phyloP scores from a whole-genome alignment of 163 green algal genomes.

The Smithsoniella earleae region DNA sequence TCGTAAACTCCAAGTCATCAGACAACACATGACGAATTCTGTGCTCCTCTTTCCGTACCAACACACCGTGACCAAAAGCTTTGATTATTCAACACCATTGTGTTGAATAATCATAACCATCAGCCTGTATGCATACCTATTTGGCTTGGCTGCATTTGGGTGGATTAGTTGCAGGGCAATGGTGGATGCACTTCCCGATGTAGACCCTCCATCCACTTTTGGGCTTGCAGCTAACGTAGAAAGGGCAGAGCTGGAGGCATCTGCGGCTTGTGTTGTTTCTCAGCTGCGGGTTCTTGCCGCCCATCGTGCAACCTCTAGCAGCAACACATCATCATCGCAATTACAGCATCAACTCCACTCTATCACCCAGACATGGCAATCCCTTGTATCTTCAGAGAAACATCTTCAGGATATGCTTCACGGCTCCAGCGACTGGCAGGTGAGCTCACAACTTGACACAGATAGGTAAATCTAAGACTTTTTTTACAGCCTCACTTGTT shows the following conservation, averaged over 20 bases:
- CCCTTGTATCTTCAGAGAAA: too few relatives aligned
- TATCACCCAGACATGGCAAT: slow-evolving; percentile 1
- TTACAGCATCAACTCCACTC: slow-evolving; percentile 2
- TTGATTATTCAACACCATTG: slow-evolving; percentile 41
- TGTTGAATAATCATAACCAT: too few relatives aligned
- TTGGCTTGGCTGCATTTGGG: not conserved
- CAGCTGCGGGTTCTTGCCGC: slow-evolving; percentile 35
- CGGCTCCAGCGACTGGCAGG: not conserved
- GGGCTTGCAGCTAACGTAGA: slow-evolving; percentile 66
- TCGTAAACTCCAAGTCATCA: too few relatives aligned
- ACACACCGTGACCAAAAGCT: slow-evolving; percentile 38
- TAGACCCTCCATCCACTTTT: slow-evolving; percentile 55
- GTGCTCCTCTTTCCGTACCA: too few relatives aligned
- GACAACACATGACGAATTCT: too few relatives aligned
- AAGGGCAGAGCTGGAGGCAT: slow-evolving; percentile 38
- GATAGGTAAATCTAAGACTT: not conserved
- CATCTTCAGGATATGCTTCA: slow-evolving; percentile 7
- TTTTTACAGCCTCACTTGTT: not conserved
- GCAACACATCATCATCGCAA: not conserved
- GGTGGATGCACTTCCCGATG: slow-evolving; percentile 44
- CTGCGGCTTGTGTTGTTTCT: slow-evolving; percentile 34
- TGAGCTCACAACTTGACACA: not conserved
- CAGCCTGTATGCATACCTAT: slow-evolving; percentile 34
- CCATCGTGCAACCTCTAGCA: slow-evolving; percentile 8
- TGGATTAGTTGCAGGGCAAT: slow-evolving; percentile 10